Conservation (phyloP, 345 rosid species). For the Balakata baccata region DNA sequence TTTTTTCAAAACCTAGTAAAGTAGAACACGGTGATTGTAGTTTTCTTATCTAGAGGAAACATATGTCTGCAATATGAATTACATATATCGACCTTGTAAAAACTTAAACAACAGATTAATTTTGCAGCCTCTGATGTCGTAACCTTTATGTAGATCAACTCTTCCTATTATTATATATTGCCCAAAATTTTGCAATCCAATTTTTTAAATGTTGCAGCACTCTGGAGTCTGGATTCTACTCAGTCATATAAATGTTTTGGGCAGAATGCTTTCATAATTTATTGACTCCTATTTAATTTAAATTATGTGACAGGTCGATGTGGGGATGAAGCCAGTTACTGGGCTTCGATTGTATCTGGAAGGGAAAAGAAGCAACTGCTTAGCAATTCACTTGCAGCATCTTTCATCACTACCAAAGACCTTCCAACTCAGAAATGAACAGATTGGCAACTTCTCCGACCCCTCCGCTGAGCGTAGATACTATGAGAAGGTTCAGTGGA, state of each 20-base stretch:
- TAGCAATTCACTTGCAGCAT: conserved; percentile 91
- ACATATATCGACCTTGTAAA: background rate
- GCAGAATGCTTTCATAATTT: background rate
- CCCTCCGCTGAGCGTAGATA: conserved; percentile 60
- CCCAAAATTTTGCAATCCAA: background rate
- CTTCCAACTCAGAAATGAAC: conserved; percentile 69
- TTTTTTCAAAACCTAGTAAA: background rate
- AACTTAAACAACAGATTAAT: background rate
- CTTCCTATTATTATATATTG: background rate
- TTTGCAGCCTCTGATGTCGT: too few relatives aligned
- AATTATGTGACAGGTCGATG: conserved; percentile 64
- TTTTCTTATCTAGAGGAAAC: background rate
- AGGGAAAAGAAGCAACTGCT: conserved; percentile 78
- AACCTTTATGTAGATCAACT: too few relatives aligned
- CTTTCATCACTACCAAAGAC: conserved; percentile 88
- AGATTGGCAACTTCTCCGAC: conserved; percentile 30
- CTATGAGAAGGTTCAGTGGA: conserved; percentile 93
- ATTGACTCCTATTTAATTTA: conserved; percentile 1
- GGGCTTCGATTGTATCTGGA: conserved; percentile 92
- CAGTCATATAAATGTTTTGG: background rate
- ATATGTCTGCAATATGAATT: background rate
- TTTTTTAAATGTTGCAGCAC: background rate
- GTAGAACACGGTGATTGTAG: background rate
- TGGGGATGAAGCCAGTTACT: conserved; percentile 85
- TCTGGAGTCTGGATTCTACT: background rate